Evolutionary conservation across 345 rosid genomes (phyloP), one percentile per base, ranked within the genome.

Genomic region (Populus nigra): DNA sequence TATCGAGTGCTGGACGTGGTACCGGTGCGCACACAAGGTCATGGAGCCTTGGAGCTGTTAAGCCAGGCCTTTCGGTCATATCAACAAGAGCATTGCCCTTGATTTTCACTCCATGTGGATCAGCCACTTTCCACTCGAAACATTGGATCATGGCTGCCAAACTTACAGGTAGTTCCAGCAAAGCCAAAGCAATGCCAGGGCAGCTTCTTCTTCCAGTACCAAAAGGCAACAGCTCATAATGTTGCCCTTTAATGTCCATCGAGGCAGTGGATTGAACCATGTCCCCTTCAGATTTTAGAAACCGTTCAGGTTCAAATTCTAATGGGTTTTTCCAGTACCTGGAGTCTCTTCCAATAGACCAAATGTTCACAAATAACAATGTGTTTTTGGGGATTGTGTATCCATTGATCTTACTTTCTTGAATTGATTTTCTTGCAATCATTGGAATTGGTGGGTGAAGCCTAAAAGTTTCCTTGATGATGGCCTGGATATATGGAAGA

Each of bases 381-480:
- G 77, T 38, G 10, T 74, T 49, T 25, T 43, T 41, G 5, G 90
- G 87, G 36, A 87, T 84, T 31, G 18, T 70, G 84, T 85, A 85
- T 5, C 85, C 85, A 1, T 71, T 68, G 18, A 88, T 59, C 17
- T 61, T 31, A 69, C 85, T 80, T 9, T 81, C 83, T 23, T 80
- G 29, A 1, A 63, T 35, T 9, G 88, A 76, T 68, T 72, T 85
- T 29, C 91, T 83, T 0, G 76, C 18, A 7, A 88, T 3, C 84
- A 86, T 74, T 2, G 91, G 91, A 13, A 88, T 69, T 2, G 89
- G 85, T 0, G 89, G 91, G 81, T 88, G 91, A 35, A 88, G 77
- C 17, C 91, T 81, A 27, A 88, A 76, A 2, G 87, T 70, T 74
- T 88, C 89, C 73, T 88, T 87, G 5, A 85, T 31, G 36, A 87